Percentiles rank a stretch among this genome's conserved stretches.
Evolutionary conservation across 73 alveolate genomes (phyloP).

Genomic region (Paramecium sexaurelia): DNA sequence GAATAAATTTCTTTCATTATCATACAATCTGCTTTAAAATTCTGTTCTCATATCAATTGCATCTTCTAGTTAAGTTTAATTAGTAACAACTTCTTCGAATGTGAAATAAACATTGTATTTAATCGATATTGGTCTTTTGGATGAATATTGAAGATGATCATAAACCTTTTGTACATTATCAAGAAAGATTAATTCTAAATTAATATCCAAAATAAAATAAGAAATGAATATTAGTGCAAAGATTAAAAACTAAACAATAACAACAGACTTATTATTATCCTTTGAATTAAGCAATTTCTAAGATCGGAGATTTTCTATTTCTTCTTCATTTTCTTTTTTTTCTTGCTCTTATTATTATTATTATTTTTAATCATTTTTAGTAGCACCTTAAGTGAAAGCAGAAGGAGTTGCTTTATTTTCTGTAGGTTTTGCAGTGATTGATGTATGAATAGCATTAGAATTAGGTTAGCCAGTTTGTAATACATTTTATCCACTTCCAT

Average conservation of each 20-base stretch:
- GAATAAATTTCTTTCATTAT: conserved; percentile 59
- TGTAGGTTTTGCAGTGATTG: background rate
- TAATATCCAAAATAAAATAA: conserved; percentile 36
- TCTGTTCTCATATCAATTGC: conserved; percentile 49
- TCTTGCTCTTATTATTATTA: conserved; percentile 30
- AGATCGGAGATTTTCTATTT: conserved; percentile 47
- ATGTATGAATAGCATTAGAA: conserved; percentile 39
- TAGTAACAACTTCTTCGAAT: conserved; percentile 42
- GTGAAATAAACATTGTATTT: conserved; percentile 58
- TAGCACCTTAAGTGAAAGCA: conserved; percentile 53
- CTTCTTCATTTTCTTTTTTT: conserved; percentile 65
- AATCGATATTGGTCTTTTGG: conserved; percentile 56
- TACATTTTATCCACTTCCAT: conserved; percentile 29
- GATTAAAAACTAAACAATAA: conserved; percentile 42
- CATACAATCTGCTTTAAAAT: conserved; percentile 17
- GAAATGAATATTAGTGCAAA: conserved; percentile 60
- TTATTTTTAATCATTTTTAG: conserved; percentile 18
- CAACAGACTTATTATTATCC: conserved; percentile 65
- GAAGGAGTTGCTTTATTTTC: background rate
- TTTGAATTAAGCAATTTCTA: conserved; percentile 53
- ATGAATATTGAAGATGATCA: conserved; percentile 43
- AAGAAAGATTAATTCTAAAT: conserved; percentile 11
- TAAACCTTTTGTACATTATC: conserved; percentile 38
- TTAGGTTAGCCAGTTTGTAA: background rate
- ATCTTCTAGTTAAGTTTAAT: conserved; percentile 18